Base-by-base conservation (phyloP, 441 rosid genomes). In the Melastoma candidum region DNA sequence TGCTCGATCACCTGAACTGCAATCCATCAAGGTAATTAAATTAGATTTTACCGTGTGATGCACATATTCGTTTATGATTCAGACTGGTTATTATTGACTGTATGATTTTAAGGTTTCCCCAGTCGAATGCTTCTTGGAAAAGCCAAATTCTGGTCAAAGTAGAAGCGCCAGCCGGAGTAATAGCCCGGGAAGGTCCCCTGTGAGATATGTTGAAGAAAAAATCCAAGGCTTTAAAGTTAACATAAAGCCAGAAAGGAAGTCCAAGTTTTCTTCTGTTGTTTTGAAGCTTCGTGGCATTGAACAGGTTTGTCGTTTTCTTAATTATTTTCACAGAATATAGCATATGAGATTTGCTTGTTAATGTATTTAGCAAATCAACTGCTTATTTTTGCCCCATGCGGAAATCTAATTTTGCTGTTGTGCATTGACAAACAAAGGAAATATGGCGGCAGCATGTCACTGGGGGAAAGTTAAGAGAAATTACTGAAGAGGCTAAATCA, bases 151-250 rank as follows among this genome's bases (percentile, higher is more conserved):
- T 61, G 83, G 87, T 64, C 79, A 92, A 45, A 85, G 90, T 70
- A 87, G 95, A 83, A 87, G 95, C 67, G 82, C 99, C 71, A 94
- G 97, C 69, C 77, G 96, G 26, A 68, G 90, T 74, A 94, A 54
- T 76, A 94, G 97, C 79, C 97, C 97, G 2, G 95, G 96, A 77
- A 82, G 95, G 66, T 94, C 97, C 41, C 95, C 95, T 46, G 80
- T 83, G 62, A 85, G 75, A 25, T 81, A 69, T 72, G 73, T 62
- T 61, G 92, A 80, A 48, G 95, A 79, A 61, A 81, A 71, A 46
- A 75, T 85, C 70, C 83, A 71, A 54, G 88, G 96, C 43, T 90
- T 94, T 60, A 90, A 78, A 78, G 87, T 94, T 59, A 87, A 94
- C 68, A 79, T 94, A 73, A 94, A 81, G 74, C 95, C 87, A 51